Percentiles rank a stretch among this genome's conserved stretches.
Conservation (phyloP, 1,284 basidiomycete species). For the Kwoniella shivajii region DNA sequence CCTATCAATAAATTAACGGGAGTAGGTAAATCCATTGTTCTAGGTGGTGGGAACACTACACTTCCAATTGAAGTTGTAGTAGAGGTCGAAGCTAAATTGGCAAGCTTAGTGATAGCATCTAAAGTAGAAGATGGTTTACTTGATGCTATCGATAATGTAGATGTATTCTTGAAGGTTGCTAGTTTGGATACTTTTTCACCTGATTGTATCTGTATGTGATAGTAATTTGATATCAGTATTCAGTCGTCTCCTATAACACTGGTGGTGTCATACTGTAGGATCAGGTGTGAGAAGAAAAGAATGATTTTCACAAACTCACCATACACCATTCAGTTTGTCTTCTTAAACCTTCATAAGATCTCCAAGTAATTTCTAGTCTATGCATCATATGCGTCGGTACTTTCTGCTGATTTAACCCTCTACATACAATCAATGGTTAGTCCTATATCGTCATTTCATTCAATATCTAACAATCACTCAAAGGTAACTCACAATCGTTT, state of each 20-base stretch:
- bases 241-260: no score
- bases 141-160: background rate
- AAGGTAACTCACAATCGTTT: slow-evolving; percentile 34
- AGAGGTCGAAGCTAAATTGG: background rate
- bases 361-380: slow-evolving; percentile 33
- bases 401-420: slow-evolving; percentile 12
- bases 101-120: background rate
- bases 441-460: no score
- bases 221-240: no score
- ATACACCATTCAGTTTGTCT: slow-evolving; percentile 25
- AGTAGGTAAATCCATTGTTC: slow-evolving; percentile 2
- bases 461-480: no score
- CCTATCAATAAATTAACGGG: background rate
- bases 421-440: no score
- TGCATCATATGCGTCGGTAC: slow-evolving; percentile 28
- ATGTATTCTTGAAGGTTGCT: no score
- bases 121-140: slow-evolving; percentile 7
- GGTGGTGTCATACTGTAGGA: no score
- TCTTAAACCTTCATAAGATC: slow-evolving; percentile 34
- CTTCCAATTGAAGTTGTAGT: no score
- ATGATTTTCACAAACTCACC: slow-evolving; percentile 2
- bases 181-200: no score
- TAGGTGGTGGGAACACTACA: no score
- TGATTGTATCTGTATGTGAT: slow-evolving; percentile 1
- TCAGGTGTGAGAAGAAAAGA: background rate